A percentile compares a stretch with the other conserved stretches of the same genome.
phyloP scores from a whole-genome alignment of 805 yeast species.

The Ogataea corticis region DNA sequence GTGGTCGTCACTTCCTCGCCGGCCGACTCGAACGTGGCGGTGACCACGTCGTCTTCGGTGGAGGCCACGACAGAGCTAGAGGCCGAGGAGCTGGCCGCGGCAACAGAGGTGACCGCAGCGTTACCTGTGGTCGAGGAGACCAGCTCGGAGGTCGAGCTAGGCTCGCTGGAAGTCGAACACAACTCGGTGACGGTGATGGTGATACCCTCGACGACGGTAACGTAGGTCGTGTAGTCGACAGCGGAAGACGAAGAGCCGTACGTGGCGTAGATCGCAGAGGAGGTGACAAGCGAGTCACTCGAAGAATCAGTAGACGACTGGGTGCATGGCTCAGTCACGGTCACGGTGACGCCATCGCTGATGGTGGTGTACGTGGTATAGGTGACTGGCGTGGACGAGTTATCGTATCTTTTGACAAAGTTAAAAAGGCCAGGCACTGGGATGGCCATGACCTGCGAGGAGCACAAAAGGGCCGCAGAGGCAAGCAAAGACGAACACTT shows the following conservation, averaged over 20 bases:
- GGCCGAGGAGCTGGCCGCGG: conserved; percentile 2
- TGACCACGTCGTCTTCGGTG: conserved; percentile 14
- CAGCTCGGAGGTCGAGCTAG: neutral
- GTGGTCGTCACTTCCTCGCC: conserved; percentile 22
- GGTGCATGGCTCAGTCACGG: conserved; percentile 16
- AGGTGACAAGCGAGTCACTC: neutral
- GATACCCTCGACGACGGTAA: conserved; percentile 21
- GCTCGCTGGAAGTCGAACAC: conserved; percentile 10
- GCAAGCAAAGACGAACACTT: conserved; percentile 14
- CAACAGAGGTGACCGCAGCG: conserved; percentile 2
- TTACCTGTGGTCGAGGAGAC: neutral
- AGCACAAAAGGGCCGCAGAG: conserved; percentile 14
- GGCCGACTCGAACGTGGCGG: conserved; percentile 18
- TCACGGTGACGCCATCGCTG: conserved; percentile 21
- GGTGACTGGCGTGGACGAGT: conserved; percentile 23
- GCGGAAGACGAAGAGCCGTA: conserved; percentile 6
- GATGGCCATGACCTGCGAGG: conserved; percentile 19
- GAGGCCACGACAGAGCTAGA: conserved; percentile 4
- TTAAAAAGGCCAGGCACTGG: conserved; percentile 23
- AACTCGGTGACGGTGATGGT: conserved; percentile 23
- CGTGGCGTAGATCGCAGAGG: neutral
- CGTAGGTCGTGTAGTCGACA: conserved; percentile 19
- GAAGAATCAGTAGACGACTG: conserved; percentile 4
- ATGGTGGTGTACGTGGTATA: conserved; percentile 22
- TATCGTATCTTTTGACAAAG: conserved; percentile 29